Evolutionary conservation across 1,284 basidiomycete species (phyloP), one percentile per base, ranked within the genome.

Genomic region (Schizophyllum amplum): DNA sequence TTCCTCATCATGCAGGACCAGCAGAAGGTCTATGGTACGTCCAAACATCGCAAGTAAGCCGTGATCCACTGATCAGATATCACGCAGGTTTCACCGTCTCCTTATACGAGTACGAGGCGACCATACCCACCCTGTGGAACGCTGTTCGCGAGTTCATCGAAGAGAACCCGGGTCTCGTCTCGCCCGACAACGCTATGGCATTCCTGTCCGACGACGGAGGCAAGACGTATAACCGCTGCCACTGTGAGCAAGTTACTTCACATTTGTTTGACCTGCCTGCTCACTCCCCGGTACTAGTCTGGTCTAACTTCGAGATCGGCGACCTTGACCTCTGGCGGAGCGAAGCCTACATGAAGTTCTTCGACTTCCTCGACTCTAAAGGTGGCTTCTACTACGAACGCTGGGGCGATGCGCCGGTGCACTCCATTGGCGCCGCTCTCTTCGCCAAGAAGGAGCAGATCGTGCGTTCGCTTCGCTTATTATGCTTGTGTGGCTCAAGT

Each of bases 331-430:
- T 96, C 64, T 94, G 91, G 88, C 79, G 94, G 62, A 73, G 79
- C 21, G 83, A 93, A 61, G 83, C 87, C 0, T 97, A 97, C 72
- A 76, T 74, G 60, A 86, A 90, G 65, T 97, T 86, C 78, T 97
- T 97, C 65, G 83, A 93, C 51, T 81, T 82, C 69, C 78, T 98
- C 21, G 94, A 98, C 67, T 68, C 80, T 51, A 78, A 83, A 26
- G 94, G 94, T 59, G 94, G 94, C n/a, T 94, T 94, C 72, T 93
- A 92, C 71, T 94, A 95, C 64, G 92, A 95, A 79, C 81, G 90
- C 42, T 92, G 91, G 92, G 94, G 93, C 47, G 94, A 97, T 72
- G 94, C 94, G 5, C 93, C 91, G 1, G 88, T 94, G 2, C 92
- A 94, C 67, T 90, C 86, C 55, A 13, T 60, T 33, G 59, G 56